Conservation (phyloP, 2,329 filamentous ascomycete genomes). For the Trichoderma sp. region DNA sequence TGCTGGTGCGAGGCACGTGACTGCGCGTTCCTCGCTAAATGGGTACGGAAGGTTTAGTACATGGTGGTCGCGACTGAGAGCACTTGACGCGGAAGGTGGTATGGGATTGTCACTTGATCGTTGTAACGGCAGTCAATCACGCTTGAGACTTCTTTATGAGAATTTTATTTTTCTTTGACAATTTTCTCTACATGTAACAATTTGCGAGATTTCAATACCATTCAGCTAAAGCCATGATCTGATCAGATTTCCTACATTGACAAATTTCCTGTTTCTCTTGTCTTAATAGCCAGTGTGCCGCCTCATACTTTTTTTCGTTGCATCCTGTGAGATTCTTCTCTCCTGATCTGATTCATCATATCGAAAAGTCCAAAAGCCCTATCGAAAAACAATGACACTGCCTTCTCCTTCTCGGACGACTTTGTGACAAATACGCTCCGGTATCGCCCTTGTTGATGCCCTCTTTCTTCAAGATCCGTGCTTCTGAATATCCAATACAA, state of each 20-base stretch:
- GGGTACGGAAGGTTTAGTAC: background rate
- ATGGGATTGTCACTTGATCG: background rate
- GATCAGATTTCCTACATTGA: background rate
- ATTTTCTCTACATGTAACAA: background rate
- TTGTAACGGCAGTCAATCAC: background rate
- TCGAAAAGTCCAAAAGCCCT: background rate
- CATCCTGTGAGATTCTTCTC: background rate
- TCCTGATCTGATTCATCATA: background rate
- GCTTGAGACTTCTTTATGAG: background rate
- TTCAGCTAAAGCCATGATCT: background rate
- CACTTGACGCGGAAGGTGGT: background rate
- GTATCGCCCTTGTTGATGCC: background rate
- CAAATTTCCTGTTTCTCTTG: background rate
- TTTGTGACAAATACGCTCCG: background rate
- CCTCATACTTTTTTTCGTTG: background rate
- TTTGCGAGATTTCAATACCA: background rate
- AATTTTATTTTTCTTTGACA: background rate
- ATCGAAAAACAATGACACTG: background rate
- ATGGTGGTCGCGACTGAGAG: background rate
- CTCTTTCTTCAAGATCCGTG: background rate
- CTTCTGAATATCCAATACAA: slow-evolving; percentile 22
- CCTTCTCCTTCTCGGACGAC: background rate
- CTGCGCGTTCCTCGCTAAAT: background rate
- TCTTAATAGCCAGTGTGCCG: background rate
- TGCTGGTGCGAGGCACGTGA: background rate